These are phyloP conservation scores for Paraleonurus japonicus DNA, from an alignment of 257 asterid genomes.

Conservation along the genomic window DNA sequence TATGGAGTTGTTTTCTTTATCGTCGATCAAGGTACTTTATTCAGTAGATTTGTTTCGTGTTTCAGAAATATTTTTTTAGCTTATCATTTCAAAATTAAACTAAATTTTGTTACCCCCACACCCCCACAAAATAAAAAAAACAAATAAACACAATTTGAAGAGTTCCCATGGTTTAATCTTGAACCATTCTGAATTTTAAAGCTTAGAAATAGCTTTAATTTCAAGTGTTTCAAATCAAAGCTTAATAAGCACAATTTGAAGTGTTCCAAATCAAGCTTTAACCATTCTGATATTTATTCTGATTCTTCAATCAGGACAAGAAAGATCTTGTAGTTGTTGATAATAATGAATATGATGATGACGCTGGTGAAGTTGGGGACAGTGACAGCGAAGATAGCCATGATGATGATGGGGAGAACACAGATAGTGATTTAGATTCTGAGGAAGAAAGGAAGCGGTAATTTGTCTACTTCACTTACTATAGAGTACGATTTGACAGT, in stretches of 20 bases:
- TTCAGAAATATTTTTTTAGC: background rate
- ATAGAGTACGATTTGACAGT: conserved; percentile 11
- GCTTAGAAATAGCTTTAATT: no score
- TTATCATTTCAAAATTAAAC: background rate
- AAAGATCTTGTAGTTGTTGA: conserved; percentile 83
- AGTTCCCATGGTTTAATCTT: background rate
- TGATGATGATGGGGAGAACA: conserved; percentile 41
- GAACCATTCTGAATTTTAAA: background rate
- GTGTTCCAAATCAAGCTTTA: background rate
- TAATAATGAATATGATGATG: conserved; percentile 61
- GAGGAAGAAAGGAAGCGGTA: conserved; percentile 88
- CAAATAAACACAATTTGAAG: background rate
- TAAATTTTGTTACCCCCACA: background rate
- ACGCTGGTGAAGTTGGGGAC: conserved; percentile 46
- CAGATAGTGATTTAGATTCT: conserved; percentile 72
- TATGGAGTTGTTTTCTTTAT: conserved; percentile 69
- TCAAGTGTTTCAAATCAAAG: background rate
- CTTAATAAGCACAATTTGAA: background rate
- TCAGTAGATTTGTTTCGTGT: background rate
- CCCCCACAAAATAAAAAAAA: background rate
- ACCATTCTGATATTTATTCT: background rate
- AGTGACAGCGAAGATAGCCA: conserved; percentile 61
- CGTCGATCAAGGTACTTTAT: conserved; percentile 67
- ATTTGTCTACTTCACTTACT: conserved; percentile 9
- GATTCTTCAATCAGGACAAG: conserved; percentile 53